Evolutionary conservation across 106 monocot genomes (phyloP), one percentile per base, ranked within the genome.

Genomic region (Acanthochlamys bracteata): DNA sequence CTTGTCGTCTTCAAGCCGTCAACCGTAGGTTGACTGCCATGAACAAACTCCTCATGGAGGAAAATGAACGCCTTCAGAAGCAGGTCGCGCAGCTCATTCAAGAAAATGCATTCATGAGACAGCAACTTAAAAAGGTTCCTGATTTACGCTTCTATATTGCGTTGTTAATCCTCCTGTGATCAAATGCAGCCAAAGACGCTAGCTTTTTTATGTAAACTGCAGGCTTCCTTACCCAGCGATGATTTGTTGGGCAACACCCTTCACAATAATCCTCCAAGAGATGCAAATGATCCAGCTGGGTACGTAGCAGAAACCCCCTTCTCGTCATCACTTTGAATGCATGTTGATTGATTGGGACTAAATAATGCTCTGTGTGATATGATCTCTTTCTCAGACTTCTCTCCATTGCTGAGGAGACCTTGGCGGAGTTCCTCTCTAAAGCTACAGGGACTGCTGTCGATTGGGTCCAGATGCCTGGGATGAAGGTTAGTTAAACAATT

Each of bases 31-130:
- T 93, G 25, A 81, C 74, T 20, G 80, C 89, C 16, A 93, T 89
- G 93, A 93, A 89, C 67, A 93, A 93, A 72, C 67, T 89, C 63
- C 57, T 93, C 63, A 86, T 93, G 89, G 93, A 93, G 66, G 93
- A 93, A 53, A 93, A 93, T 70, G 93, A 88, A 57, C 74, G 88
- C 41, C 70, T 93, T 64, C 93, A 93, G 82, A 93, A 93, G 73
- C 93, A 93, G 75, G 84, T 88, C 46, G 85, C 93, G 41, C 88
- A 86, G 2, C 82, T 93, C 46, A 84, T 88, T 25, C 82, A 88
- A 51, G 93, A 93, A 53, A 88, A 88, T 54, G 84, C 77, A 21
- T 82, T 60, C 73, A 89, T 93, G 86, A 80, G 83, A 59, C 84
- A 89, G 42, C 89, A 86, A 64, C 72, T 89, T 49, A 14, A 14